These are phyloP conservation scores for Balansia obtecta DNA, from an alignment of 2,329 filamentous ascomycete genomes.

Conservation along the genomic window DNA sequence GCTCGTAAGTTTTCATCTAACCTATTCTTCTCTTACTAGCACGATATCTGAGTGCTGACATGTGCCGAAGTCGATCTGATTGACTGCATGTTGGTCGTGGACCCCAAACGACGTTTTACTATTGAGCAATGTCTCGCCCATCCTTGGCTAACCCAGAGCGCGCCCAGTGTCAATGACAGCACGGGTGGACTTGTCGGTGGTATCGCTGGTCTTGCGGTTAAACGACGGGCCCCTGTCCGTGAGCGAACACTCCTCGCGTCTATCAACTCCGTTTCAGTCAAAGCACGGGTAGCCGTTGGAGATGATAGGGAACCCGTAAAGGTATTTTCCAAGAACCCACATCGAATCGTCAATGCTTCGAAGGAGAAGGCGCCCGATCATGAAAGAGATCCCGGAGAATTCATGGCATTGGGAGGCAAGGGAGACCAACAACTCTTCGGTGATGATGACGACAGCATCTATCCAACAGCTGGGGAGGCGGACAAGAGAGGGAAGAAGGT, in stretches of 20 bases:
- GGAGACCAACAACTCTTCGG: constrained; percentile 71
- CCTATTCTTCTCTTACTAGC: no score
- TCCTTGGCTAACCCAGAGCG: constrained; percentile 66
- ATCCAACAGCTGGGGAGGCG: constrained; percentile 24
- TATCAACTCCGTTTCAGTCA: constrained; percentile 59
- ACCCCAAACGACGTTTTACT: constrained; percentile 71
- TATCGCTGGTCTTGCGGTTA: constrained; percentile 70
- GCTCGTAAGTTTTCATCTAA: constrained; percentile 40
- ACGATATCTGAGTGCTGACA: not conserved
- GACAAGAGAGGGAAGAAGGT: constrained; percentile 18
- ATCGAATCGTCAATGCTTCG: constrained; percentile 21
- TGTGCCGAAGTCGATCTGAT: constrained; percentile 58
- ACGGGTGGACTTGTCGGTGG: constrained; percentile 88
- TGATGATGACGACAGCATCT: constrained; percentile 43
- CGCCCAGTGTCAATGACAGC: constrained; percentile 60
- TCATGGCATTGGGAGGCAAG: constrained; percentile 73
- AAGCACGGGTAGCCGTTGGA: constrained; percentile 40
- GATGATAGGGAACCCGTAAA: constrained; percentile 51
- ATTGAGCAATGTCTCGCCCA: constrained; percentile 86
- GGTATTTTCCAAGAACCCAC: constrained; percentile 60
- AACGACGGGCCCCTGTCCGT: constrained; percentile 63
- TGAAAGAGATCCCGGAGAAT: constrained; percentile 58
- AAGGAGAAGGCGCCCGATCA: constrained; percentile 57
- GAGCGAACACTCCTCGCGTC: constrained; percentile 77
- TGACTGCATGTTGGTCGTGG: constrained; percentile 84